Evolutionary conservation across 257 asterid species (phyloP), one percentile per base, ranked within the genome.

Genomic region (Solanum phureja): DNA sequence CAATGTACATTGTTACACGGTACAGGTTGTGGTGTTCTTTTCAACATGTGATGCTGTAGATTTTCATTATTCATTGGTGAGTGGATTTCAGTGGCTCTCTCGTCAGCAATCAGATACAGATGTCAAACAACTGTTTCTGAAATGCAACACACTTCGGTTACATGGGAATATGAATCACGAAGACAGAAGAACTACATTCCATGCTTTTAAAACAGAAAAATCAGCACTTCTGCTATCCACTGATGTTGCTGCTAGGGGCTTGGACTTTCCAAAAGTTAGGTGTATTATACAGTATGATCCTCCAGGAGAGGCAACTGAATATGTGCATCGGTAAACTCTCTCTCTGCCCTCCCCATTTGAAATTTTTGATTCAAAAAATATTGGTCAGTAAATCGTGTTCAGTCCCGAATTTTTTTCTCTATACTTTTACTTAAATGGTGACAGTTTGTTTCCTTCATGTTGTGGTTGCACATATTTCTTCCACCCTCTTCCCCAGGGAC

Each of bases 271-370:
- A n/a, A 92, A 95, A 93, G 99, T 97, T 83, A 93, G 94, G 92
- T 97, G 95, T 91, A 97, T 97, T 88, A 92, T 97, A 87, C 99
- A 97, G 89, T 97, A 97, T 91, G 99, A 97, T 92, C 94, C 99
- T 89, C 99, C 99, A 35, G 98, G 99, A 87, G 99, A 97, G 92
- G 98, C 98, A 86, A 94, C 99, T 46, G 99, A 97, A 88, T 97
- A 96, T 95, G 99, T 97, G 86, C 99, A 97, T 94, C 94, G 99
- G 99, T 97, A 90, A 81, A 86, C 90, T 37, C 38, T 87, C 86
- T 52, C 90, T 29, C 85, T 1, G 38, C 42, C 62, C 19, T 49
- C 14, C 10, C 44, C 42, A 7, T 79, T 44, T 44, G 52, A 44
- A 14, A n/a, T 24, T 40, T 79, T 79, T 12, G 3, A 42, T 13